A percentile compares a stretch with the other conserved stretches of the same genome.
phyloP scores from a whole-genome alignment of 2,329 filamentous ascomycete genomes.

The Trichoderma sp. region DNA sequence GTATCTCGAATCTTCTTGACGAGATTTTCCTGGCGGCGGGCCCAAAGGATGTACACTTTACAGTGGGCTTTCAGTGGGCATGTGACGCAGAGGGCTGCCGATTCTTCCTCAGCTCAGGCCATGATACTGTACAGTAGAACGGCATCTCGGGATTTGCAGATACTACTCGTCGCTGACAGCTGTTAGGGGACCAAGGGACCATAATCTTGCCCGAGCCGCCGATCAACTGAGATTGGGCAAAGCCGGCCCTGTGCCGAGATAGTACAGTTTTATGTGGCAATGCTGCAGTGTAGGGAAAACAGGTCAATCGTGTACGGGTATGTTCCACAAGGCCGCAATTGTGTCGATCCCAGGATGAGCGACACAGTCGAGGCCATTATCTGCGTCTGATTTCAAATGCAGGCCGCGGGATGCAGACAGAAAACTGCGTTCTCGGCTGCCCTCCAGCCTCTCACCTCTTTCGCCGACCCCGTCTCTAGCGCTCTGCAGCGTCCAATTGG shows the following conservation, averaged over 20 bases:
- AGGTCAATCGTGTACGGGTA: background rate
- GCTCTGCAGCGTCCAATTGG: background rate
- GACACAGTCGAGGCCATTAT: background rate
- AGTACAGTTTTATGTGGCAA: background rate
- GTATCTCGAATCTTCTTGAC: background rate
- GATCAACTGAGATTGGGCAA: conserved; percentile 6
- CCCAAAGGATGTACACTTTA: background rate
- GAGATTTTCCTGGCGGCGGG: background rate
- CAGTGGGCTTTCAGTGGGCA: conserved; percentile 12
- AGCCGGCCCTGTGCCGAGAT: background rate
- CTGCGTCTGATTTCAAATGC: background rate
- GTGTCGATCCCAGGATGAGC: background rate
- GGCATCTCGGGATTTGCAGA: conserved; percentile 1
- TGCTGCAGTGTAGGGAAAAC: background rate
- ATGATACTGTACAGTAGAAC: background rate
- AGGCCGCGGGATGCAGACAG: background rate
- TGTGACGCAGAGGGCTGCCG: conserved; percentile 14
- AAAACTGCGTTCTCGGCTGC: background rate
- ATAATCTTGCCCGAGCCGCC: background rate
- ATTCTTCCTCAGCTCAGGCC: conserved; percentile 2
- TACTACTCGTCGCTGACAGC: conserved; percentile 4
- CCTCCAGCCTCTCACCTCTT: background rate
- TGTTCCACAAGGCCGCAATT: background rate
- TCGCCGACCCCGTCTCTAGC: conserved; percentile 2
- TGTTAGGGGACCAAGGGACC: background rate